These are phyloP conservation scores for Mercurialis annua DNA, from an alignment of 345 rosid genomes.

Conservation along the genomic window DNA sequence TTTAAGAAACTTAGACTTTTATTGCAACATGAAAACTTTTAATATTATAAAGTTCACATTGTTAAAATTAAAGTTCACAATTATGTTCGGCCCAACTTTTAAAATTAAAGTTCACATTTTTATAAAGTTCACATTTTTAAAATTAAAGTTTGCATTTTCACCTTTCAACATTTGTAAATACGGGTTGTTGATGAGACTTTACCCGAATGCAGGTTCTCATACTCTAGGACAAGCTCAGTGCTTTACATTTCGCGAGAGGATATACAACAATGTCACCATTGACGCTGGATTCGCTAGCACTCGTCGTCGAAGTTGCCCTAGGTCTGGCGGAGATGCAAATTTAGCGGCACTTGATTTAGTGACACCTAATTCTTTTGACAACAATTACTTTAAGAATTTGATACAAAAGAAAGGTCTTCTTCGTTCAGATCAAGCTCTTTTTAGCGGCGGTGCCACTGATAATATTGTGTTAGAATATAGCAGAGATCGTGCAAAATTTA, in stretches of 20 bases:
- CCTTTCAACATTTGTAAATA: background rate
- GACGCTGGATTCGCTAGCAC: slow-evolving; percentile 51
- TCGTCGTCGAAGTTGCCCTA: slow-evolving; percentile 48
- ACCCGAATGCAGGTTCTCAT: slow-evolving; percentile 8
- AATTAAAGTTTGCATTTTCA: no score
- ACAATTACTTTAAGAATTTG: slow-evolving; percentile 67
- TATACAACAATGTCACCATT: slow-evolving; percentile 35
- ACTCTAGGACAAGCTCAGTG: slow-evolving; percentile 20
- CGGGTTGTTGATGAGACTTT: no score
- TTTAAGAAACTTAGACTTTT: no score
- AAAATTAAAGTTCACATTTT: no score
- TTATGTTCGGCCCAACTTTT: no score
- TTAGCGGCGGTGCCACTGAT: slow-evolving; percentile 53
- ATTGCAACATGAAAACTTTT: no score
- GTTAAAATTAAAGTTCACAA: no score
- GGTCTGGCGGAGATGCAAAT: slow-evolving; percentile 47
- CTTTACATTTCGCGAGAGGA: slow-evolving; percentile 5
- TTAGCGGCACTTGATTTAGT: slow-evolving; percentile 61
- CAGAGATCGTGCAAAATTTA: slow-evolving; percentile 1
- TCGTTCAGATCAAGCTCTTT: slow-evolving; percentile 67
- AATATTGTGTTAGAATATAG: slow-evolving; percentile 12
- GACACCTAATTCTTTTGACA: slow-evolving; percentile 57
- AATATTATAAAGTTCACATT: no score
- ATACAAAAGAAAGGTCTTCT: slow-evolving; percentile 57
- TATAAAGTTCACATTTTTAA: no score